Evolutionary conservation across 23 red algal genomes (phyloP), one percentile per base, ranked within the genome.

Genomic region (Chondrus crispus): DNA sequence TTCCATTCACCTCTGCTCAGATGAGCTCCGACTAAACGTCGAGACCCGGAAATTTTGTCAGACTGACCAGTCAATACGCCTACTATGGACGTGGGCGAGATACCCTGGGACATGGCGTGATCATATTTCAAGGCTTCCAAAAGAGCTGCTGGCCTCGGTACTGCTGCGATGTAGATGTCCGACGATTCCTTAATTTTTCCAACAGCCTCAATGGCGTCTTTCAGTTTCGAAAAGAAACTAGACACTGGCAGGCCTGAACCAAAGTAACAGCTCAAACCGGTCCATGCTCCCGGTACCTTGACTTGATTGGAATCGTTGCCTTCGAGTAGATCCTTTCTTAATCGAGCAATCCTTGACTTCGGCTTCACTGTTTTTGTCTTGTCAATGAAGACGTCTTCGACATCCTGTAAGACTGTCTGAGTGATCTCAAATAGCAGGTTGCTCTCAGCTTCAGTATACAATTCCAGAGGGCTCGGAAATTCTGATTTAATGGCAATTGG

Each of bases 231-330:
- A 18, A 53, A 68, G 30, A 87, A 38, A 48, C 46, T 41, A 7
- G 33, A 37, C 5, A 49, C 11, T 41, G 58, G 43, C 38, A 87
- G 40, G 7, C 46, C 38, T 70, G 53, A 44, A 30, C 44, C 62
- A 37, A 87, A 87, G 11, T 40, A n/a, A 63, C 49, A 32, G 19
- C 62, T 41, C 13, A 57, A 40, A 71, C 53, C 62, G 16, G 24
- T 87, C 84, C 84, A 87, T 7, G 55, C 39, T 73, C 10, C 55
- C 44, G 84, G 84, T 7, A 87, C 39, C 55, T 53, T 68, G 2
- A 20, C 42, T 11, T 62, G 74, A 26, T 40, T 5, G 9, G 77
- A 60, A 48, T 33, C 64, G 57, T 68, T 53, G 9, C 45, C 69
- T n/a, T 44, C 49, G 43, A 57, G 69, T 26, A 87, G 45, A 14